These are phyloP conservation scores for Coniosporium uncinatum DNA, from an alignment of 2,329 filamentous ascomycete genomes.

Conservation along the genomic window DNA sequence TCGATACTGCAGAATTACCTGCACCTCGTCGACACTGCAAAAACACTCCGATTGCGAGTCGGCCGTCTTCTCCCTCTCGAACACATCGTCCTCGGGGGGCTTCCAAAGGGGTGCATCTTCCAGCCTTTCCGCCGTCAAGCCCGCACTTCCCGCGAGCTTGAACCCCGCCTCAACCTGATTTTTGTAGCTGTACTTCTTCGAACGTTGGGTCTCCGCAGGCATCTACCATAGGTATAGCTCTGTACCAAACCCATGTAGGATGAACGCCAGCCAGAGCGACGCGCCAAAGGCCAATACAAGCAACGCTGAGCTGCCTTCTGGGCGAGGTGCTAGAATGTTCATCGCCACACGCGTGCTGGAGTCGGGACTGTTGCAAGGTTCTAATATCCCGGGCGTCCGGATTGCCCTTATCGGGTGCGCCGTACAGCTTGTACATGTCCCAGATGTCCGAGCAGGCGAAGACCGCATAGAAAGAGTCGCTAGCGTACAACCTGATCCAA, in stretches of 20 bases:
- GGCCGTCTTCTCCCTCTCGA: too few species aligned
- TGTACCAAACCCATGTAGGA: constrained; percentile 1
- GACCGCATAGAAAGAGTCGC: background rate
- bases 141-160: background rate
- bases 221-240: constrained; percentile 3
- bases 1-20: too few species aligned
- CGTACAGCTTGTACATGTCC: background rate
- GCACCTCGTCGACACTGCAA: too few species aligned
- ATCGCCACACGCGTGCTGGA: constrained; percentile 10
- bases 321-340: too few species aligned
- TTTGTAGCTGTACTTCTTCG: constrained; percentile 1
- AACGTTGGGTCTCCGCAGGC: background rate
- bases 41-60: too few species aligned
- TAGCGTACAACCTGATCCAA: background rate
- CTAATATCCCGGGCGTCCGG: background rate
- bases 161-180: constrained; percentile 1
- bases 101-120: background rate
- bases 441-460: too few species aligned
- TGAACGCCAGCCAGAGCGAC: constrained; percentile 1
- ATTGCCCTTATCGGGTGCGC: background rate
- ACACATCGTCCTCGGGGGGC: too few species aligned
- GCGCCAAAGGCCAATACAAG: background rate
- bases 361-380: constrained; percentile 6
- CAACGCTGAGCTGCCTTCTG: too few species aligned
- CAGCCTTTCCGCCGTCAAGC: background rate